phyloP scores from a whole-genome alignment of 345 rosid genomes.

The Eucalyptus erythrocorys region DNA sequence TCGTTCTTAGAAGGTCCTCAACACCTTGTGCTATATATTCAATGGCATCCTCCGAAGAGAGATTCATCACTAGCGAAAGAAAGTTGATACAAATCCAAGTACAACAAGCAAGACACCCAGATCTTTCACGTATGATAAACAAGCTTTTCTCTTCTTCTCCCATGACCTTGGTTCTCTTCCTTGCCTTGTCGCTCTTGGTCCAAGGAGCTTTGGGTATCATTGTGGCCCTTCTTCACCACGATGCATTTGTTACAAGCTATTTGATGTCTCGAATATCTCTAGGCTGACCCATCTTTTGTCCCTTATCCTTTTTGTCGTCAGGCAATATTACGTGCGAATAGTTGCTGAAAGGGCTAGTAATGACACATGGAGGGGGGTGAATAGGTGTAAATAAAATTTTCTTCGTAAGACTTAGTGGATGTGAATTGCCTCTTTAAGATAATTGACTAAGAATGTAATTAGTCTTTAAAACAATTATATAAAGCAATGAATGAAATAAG shows the following conservation, averaged over 20 bases:
- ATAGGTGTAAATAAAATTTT: no score
- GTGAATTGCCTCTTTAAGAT: no score
- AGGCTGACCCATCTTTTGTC: neutral
- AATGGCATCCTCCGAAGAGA: neutral
- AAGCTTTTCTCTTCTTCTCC: neutral
- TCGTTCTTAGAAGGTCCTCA: neutral
- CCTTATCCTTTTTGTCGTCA: neutral
- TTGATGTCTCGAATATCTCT: neutral
- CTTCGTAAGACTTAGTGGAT: no score
- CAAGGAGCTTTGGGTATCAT: neutral
- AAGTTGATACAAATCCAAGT: neutral
- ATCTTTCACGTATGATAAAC: neutral
- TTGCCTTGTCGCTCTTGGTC: neutral
- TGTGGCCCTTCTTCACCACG: neutral
- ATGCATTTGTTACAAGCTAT: neutral
- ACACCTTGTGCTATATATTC: neutral
- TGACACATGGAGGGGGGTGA: no score
- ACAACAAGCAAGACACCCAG: neutral
- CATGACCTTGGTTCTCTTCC: neutral
- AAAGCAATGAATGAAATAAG: no score
- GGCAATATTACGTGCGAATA: conserved; percentile 55
- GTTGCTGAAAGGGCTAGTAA: no score
- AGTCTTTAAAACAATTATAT: no score
- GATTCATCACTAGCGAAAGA: neutral
- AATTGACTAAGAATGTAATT: no score